phyloP scores from a whole-genome alignment of 495 filamentous ascomycete species.

The Entonaema liquescens region DNA sequence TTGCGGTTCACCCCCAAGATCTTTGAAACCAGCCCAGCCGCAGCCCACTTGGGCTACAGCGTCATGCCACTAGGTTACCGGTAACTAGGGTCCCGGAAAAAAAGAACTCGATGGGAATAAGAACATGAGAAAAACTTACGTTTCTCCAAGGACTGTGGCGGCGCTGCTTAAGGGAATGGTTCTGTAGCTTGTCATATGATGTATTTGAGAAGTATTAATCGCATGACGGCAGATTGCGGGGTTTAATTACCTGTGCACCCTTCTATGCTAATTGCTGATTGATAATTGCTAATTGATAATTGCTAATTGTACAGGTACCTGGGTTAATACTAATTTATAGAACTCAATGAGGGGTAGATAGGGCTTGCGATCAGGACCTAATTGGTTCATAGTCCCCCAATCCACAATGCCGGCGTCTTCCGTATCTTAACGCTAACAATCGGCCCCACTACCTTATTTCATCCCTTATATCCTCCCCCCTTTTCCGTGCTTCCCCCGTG shows the following conservation, averaged over 20 bases:
- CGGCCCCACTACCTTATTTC: slow-evolving; percentile 17
- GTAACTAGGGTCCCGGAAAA: slow-evolving; percentile 3
- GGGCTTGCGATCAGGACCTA: slow-evolving; percentile 20
- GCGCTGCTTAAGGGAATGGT: not conserved
- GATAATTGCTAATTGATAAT: not conserved
- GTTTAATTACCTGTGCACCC: not conserved
- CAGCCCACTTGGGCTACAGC: slow-evolving; percentile 14
- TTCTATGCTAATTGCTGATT: not conserved
- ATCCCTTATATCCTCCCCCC: not conserved
- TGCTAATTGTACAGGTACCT: not conserved
- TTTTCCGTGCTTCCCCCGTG: not conserved
- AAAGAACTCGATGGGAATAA: not conserved
- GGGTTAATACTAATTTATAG: too few relatives aligned
- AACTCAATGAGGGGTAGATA: not conserved
- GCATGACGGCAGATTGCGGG: slow-evolving; percentile 30
- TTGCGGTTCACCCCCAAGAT: slow-evolving; percentile 5
- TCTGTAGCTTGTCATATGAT: slow-evolving; percentile 30
- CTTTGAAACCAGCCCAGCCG: too few relatives aligned
- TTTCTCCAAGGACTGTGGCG: slow-evolving; percentile 15
- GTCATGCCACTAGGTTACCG: slow-evolving; percentile 21
- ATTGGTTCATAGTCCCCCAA: slow-evolving; percentile 17
- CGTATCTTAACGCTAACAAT: not conserved
- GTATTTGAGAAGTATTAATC: slow-evolving; percentile 9
- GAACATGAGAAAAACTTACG: slow-evolving; percentile 31
- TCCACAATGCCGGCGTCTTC: not conserved